Base-by-base conservation (phyloP, 345 rosid species). In the Eucalyptus brandiana region DNA sequence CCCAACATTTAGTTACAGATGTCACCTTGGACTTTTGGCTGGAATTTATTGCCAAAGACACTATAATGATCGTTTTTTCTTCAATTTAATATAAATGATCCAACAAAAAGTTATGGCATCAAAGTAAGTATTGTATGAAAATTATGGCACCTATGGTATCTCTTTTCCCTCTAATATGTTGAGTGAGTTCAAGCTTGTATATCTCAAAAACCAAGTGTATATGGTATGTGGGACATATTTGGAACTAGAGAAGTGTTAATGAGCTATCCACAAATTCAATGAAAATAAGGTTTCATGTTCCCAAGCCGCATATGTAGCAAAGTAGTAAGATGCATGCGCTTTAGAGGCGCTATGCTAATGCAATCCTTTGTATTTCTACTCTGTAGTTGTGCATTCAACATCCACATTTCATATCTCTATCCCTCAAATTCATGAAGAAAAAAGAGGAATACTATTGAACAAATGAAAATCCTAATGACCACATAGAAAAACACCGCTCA, bases 101-200 rank as follows among this genome's bases (percentile, higher is more conserved):
- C 0, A 4, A 26, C 62, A 56, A 56, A 56, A 24, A 24, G 6
- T 56, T 24, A 53, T 23, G 30, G 12, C 12, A 4, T 56, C 13
- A 56, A 23, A 56, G 3, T 56, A 24, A 56, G 13, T 1, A 21
- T 56, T 24, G 5, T 56, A 56, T 21, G 1, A 56, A 56, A 56
- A 24, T 56, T 4, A 56, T 56, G 6, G 1, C 12, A 24, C 62
- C 0, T 10, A 3, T 56, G 24, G 0, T 24, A 0, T 56, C 62
- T 21, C 6, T 56, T 56, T 56, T 56, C 30, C 62, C 13, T 24
- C 14, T 56, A 56, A 56, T 56, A 1, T 56, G 62, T 14, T 2
- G 0, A 56, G 30, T 0, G 13, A 56, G 62, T 56, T 24, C 0
- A 3, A 56, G 62, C 62, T 24, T 26, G 30, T 56, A 24, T 26